Evolutionary conservation across 169 alveolate species (phyloP), one percentile per base, ranked within the genome.

Genomic region (Eimeria sp.): DNA sequence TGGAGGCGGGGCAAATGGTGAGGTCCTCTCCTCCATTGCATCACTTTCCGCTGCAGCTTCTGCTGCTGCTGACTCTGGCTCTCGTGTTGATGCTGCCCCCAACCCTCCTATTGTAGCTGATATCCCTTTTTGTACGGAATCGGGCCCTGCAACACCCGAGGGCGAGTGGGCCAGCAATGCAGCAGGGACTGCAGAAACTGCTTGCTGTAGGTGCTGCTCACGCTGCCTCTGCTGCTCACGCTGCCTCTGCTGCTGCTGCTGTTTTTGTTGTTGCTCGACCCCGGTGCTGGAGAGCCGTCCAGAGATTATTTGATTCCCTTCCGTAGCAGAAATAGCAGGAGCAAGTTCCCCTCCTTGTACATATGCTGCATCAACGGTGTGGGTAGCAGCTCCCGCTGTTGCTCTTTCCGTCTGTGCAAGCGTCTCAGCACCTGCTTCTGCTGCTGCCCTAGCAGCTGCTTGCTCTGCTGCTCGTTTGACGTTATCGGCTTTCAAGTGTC

Each of bases 1-100:
- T 43, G 4, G 49, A 43, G 49, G 49, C 49, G 2, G 49, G 49
- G 49, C 49, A 43, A 43, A 43, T 3, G 49, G 49, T 43, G 4
- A 43, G 49, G 9, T 2, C 49, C 49, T 43, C 2, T 43, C 49
- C 4, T 43, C 9, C 49, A 43, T 4, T 43, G 2, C 43, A 37
- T 2, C 40, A 0, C 52, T 20, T 77, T 43, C 49, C 49, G 49
- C 49, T 43, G 2, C 4, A 4, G 49, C 49, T 43, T 43, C 49
- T 43, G 62, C 64, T 77, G 87, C 6, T 77, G 66, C 87, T 43
- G 87, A 64, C 33, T 37, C 87, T 77, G 49, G 49, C 49, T 43
- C 49, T 43, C 4, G 49, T 43, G 49, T 43, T 43, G 49, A 43
- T 43, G 4, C 9, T 43, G 49, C 49, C 49, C 4, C 49, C 49